A percentile compares a stretch with the other conserved stretches of the same genome.
Evolutionary conservation across 75 land plant species (phyloP).

Genomic region (Pseudotsuga menziesii): DNA sequence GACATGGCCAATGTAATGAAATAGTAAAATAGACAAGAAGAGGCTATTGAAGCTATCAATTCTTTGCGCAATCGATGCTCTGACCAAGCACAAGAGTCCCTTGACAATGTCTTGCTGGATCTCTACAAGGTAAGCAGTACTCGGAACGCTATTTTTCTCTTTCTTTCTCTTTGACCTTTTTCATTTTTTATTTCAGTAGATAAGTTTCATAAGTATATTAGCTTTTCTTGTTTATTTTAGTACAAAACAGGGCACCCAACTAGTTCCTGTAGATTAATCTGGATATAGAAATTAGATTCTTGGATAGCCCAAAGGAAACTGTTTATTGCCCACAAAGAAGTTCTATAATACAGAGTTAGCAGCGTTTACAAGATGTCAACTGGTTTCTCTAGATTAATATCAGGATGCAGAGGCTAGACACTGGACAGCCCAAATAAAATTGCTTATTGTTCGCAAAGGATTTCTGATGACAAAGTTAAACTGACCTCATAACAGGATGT

Average conservation of each 20-base stretch:
- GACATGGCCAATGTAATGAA: constrained; percentile 99
- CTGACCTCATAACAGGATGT: no score
- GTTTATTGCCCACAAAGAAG: background rate
- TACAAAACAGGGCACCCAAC: background rate
- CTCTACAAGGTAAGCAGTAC: constrained; percentile 70
- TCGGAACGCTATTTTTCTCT: background rate
- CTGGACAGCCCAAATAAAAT: background rate
- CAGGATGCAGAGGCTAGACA: no score
- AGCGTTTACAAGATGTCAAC: no score
- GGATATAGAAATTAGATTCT: background rate
- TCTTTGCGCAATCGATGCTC: constrained; percentile 88
- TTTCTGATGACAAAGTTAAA: background rate
- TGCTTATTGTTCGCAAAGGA: no score
- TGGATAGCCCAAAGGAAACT: no score
- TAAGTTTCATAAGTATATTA: background rate
- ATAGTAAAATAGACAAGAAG: constrained; percentile 92
- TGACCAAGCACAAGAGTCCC: constrained; percentile 92
- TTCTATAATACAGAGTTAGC: background rate
- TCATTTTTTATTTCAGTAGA: background rate
- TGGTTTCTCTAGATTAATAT: no score
- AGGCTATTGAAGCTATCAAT: constrained; percentile 98
- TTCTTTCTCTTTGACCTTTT: background rate
- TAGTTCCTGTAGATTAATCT: background rate
- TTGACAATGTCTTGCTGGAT: constrained; percentile 91
- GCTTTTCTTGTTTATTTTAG: background rate